Conservation (phyloP, 2,329 filamentous ascomycete species). For the Hypoxylon sp. region DNA sequence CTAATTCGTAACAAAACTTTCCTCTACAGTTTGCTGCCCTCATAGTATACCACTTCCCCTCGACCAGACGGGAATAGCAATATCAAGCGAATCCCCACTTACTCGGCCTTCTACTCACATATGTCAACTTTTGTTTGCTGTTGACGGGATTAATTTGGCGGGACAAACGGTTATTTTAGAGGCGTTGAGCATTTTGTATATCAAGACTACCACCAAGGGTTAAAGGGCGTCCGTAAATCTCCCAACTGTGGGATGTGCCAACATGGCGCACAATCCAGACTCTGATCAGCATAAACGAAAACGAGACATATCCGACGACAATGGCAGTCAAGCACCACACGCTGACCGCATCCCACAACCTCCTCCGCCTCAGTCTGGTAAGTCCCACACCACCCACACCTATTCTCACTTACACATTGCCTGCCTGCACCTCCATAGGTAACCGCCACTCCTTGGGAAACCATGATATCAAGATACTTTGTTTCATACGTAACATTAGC, state of each 20-base stretch:
- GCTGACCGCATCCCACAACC: slow-evolving; percentile 61
- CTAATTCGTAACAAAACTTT: slow-evolving; percentile 41
- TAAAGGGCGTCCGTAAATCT: slow-evolving; percentile 38
- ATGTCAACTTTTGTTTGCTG: slow-evolving; percentile 39
- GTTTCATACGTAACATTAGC: slow-evolving; percentile 38
- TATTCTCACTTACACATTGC: slow-evolving; percentile 36
- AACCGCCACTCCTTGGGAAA: slow-evolving; percentile 15
- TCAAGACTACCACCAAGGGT: slow-evolving; percentile 42
- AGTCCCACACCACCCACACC: slow-evolving; percentile 49
- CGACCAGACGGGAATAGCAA: slow-evolving; percentile 36
- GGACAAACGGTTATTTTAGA: slow-evolving; percentile 47
- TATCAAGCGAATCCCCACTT: slow-evolving; percentile 35
- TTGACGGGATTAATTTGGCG: slow-evolving; percentile 45
- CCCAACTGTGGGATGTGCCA: slow-evolving; percentile 46
- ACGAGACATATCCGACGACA: slow-evolving; percentile 62
- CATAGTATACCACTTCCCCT: slow-evolving; percentile 26
- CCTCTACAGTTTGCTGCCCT: slow-evolving; percentile 35
- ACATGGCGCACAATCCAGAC: slow-evolving; percentile 62
- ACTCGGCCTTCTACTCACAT: slow-evolving; percentile 35
- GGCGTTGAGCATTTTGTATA: slow-evolving; percentile 43
- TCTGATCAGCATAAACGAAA: slow-evolving; percentile 64
- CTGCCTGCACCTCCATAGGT: slow-evolving; percentile 31
- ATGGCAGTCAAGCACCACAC: slow-evolving; percentile 56
- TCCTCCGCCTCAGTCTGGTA: slow-evolving; percentile 63
- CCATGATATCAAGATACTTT: slow-evolving; percentile 21